Evolutionary conservation across 768 basidiomycete genomes (phyloP).

Genomic region (Sporobolomyces roseus): DNA sequence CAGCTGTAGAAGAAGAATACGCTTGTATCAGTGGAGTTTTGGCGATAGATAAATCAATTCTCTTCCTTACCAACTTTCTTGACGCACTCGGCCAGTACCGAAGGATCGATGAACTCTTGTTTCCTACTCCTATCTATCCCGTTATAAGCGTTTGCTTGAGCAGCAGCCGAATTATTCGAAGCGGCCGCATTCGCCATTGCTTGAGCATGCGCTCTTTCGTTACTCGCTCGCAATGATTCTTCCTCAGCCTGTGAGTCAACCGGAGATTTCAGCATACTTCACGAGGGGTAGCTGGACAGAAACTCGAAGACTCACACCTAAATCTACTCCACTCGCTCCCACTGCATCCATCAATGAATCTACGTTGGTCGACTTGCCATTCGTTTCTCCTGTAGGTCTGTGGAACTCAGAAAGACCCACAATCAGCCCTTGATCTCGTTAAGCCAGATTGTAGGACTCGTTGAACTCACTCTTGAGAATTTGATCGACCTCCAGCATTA

Average conservation of each 20-base stretch:
- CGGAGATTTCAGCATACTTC: no score
- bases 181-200: conserved; percentile 54
- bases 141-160: conserved; percentile 40
- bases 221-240: conserved; percentile 67
- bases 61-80: conserved; percentile 56
- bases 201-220: conserved; percentile 52
- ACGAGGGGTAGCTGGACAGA: neutral
- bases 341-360: conserved; percentile 41
- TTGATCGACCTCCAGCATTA: no score
- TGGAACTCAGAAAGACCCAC: no score
- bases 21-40: neutral
- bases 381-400: neutral
- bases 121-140: conserved; percentile 76
- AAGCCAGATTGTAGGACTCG: neutral
- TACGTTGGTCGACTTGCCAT: conserved; percentile 26
- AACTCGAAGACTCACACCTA: conserved; percentile 25
- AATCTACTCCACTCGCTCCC: conserved; percentile 37
- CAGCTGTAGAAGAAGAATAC: conserved; percentile 20
- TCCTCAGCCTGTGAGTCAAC: conserved; percentile 67
- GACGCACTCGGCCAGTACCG: conserved; percentile 64
- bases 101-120: conserved; percentile 70
- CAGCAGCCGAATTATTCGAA: neutral
- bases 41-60: no score
- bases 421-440: no score
- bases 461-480: conserved; percentile 7